phyloP scores from a whole-genome alignment of 129 eudicot species.

The Heracleum sosnowskyi region DNA sequence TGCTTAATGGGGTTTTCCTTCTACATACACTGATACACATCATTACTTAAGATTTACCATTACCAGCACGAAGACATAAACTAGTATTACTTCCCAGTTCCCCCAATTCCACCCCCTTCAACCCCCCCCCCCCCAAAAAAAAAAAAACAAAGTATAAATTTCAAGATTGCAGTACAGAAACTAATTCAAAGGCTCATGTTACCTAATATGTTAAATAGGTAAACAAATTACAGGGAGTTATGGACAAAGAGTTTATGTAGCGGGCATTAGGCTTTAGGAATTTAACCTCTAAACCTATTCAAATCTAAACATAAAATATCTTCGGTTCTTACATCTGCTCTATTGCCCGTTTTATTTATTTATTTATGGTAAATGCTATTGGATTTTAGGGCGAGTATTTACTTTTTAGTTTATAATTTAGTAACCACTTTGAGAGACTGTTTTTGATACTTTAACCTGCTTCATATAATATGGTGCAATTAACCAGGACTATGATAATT shows the following conservation, averaged over 20 bases:
- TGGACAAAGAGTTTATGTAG: neutral
- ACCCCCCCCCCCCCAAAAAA: no score
- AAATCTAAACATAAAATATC: neutral
- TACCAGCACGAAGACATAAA: neutral
- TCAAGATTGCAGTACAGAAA: neutral
- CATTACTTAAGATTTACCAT: neutral
- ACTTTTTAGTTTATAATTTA: neutral
- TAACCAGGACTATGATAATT: neutral
- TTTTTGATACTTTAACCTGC: neutral
- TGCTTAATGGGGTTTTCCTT: neutral
- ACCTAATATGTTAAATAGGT: neutral
- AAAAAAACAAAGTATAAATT: no score
- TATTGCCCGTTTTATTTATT: neutral
- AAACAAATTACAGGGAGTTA: neutral
- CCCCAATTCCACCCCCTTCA: no score
- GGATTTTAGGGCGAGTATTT: neutral
- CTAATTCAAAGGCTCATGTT: neutral
- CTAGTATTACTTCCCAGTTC: neutral
- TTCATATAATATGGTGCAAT: neutral
- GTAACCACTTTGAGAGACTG: neutral
- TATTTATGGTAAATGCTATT: neutral
- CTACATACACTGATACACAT: neutral
- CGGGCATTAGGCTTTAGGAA: neutral
- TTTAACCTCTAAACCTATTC: neutral
- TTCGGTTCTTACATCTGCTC: neutral